phyloP scores from a whole-genome alignment of 2,329 filamentous ascomycete species.

The Hirsutella rhossiliensis region DNA sequence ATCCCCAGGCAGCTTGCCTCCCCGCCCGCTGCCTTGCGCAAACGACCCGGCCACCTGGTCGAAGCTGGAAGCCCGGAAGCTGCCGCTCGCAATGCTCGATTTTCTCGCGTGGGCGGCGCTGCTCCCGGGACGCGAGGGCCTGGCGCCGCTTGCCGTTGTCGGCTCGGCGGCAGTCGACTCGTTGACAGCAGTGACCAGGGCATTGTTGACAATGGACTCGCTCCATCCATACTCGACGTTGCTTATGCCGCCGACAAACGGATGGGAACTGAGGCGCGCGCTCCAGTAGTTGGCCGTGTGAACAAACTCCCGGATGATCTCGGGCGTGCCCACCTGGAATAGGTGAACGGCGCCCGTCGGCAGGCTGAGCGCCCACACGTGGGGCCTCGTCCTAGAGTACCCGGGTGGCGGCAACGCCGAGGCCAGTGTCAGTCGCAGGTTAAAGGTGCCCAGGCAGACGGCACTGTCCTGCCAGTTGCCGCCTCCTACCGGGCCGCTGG shows the following conservation, averaged over 20 bases:
- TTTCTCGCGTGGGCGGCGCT: conserved; percentile 28
- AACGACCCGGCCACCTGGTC: conserved; percentile 45
- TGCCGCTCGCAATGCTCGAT: conserved; percentile 37
- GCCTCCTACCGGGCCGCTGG: conserved; percentile 65
- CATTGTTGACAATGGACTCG: conserved; percentile 61
- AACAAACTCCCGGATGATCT: conserved; percentile 92
- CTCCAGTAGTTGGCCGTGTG: conserved; percentile 96
- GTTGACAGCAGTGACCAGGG: conserved; percentile 39
- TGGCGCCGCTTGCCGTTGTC: conserved; percentile 17
- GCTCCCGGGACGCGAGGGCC: conserved; percentile 36
- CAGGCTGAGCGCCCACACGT: conserved; percentile 89
- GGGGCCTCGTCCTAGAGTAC: conserved; percentile 78
- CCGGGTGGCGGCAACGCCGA: conserved; percentile 82
- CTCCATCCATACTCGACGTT: conserved; percentile 98
- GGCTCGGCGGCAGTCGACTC: conserved; percentile 20
- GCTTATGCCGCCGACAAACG: conserved; percentile 81
- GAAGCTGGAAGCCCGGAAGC: conserved; percentile 44
- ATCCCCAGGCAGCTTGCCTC: conserved; percentile 66
- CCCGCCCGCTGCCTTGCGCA: conserved; percentile 31
- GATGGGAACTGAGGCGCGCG: conserved; percentile 85
- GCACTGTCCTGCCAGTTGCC: conserved; percentile 99
- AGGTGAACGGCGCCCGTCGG: conserved; percentile 90
- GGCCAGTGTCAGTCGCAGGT: conserved; percentile 81
- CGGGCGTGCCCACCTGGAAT: conserved; percentile 94
- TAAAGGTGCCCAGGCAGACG: conserved; percentile 76